Evolutionary conservation across 1,284 basidiomycete species (phyloP).

Genomic region (Ganoderma lucidum): DNA sequence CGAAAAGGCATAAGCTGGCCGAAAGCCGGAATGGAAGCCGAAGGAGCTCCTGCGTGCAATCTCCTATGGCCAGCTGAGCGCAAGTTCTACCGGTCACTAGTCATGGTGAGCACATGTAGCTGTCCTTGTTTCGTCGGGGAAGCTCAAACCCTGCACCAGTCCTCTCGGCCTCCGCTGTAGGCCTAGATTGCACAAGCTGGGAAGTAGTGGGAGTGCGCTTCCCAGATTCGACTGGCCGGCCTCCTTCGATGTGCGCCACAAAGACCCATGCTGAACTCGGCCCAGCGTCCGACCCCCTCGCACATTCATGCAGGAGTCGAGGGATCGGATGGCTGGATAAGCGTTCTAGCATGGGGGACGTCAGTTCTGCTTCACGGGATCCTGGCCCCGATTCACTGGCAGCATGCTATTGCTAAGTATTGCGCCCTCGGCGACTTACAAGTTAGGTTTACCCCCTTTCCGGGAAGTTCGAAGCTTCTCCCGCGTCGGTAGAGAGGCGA

Average conservation of each 20-base stretch:
- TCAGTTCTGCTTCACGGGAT: too few relatives aligned
- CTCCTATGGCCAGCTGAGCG: neutral
- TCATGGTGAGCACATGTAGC: neutral
- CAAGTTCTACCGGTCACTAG: neutral
- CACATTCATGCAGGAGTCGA: neutral
- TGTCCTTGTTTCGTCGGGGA: neutral
- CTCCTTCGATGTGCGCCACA: neutral
- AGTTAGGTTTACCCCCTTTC: neutral
- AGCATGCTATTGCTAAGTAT: too few relatives aligned
- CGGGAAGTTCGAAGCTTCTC: neutral
- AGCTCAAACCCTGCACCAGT: neutral
- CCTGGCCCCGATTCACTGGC: too few relatives aligned
- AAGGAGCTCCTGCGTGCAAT: too few relatives aligned
- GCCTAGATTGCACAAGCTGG: neutral
- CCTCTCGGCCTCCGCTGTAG: neutral
- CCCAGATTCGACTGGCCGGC: neutral
- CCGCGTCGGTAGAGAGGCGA: conserved; percentile 7
- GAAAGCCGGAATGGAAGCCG: neutral
- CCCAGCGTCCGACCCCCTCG: neutral
- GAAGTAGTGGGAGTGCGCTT: neutral
- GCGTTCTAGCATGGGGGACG: too few relatives aligned
- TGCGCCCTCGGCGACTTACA: too few relatives aligned
- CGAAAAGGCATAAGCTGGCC: neutral
- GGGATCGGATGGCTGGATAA: neutral
- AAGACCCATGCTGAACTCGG: neutral